Percentiles rank a stretch among this genome's conserved stretches.
Evolutionary conservation across 306 rosid genomes (phyloP).

Genomic region (Quercus engelmannii): DNA sequence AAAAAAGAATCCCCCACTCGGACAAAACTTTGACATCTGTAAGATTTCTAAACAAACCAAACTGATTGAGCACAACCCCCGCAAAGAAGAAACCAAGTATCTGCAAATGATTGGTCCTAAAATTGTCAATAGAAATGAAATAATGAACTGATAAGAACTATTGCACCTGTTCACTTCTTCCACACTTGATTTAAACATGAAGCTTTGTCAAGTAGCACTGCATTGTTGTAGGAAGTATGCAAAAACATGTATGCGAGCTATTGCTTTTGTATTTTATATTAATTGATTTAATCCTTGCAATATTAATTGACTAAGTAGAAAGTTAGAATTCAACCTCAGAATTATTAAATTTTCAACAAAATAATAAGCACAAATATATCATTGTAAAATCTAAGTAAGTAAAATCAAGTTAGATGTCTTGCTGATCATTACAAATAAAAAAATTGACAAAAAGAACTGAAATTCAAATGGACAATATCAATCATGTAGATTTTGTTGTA

Average conservation of each 20-base stretch:
- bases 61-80: slow-evolving; percentile 89
- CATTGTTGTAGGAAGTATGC: neutral
- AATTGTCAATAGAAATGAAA: slow-evolving; percentile 11
- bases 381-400: neutral
- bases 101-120: slow-evolving; percentile 50
- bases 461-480: neutral
- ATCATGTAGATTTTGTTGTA: neutral
- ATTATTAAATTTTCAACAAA: neutral
- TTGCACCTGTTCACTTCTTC: neutral
- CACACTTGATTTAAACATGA: neutral
- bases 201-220: neutral
- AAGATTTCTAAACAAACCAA: slow-evolving; percentile 93
- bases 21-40: slow-evolving; percentile 89
- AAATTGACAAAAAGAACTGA: neutral
- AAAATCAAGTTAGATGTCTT: neutral
- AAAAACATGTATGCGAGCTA: neutral
- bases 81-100: slow-evolving; percentile 98
- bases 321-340: neutral
- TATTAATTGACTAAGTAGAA: neutral
- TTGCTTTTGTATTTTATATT: neutral
- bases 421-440: neutral
- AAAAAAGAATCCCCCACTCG: slow-evolving; percentile 98
- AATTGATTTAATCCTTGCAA: neutral
- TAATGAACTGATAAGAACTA: slow-evolving; percentile 11
- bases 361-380: neutral